A percentile compares a stretch with the other conserved stretches of the same genome.
Conservation (phyloP, 345 rosid species). For the Salix arbutifolia region DNA sequence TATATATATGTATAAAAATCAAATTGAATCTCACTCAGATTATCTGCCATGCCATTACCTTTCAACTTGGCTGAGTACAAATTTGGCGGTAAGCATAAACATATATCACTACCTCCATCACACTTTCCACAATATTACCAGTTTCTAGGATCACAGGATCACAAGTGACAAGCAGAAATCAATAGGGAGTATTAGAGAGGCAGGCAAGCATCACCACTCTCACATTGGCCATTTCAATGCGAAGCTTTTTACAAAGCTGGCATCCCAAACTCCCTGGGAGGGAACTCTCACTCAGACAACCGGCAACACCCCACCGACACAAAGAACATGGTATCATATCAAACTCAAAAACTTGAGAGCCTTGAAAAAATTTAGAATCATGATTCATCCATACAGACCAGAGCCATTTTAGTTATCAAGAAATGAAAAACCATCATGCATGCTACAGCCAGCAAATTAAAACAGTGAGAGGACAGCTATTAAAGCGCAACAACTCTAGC, state of each 20-base stretch:
- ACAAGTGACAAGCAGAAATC: too few relatives aligned
- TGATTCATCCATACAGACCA: background rate
- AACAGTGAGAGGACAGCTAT: background rate
- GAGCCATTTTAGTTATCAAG: background rate
- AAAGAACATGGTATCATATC: background rate
- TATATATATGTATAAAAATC: too few relatives aligned
- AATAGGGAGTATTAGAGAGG: too few relatives aligned
- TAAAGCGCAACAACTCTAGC: background rate
- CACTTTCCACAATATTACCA: too few relatives aligned
- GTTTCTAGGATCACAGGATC: too few relatives aligned
- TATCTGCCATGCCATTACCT: too few relatives aligned
- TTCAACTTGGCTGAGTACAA: too few relatives aligned
- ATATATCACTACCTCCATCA: too few relatives aligned
- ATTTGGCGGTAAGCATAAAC: too few relatives aligned
- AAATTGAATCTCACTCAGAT: too few relatives aligned
- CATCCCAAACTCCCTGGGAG: background rate
- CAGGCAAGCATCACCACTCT: too few relatives aligned
- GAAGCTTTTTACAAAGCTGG: background rate
- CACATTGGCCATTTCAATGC: background rate
- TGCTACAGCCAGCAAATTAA: background rate
- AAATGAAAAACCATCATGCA: background rate
- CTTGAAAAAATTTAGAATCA: background rate
- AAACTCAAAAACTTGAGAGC: background rate
- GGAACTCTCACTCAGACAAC: background rate
- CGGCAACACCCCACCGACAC: background rate